These are phyloP conservation scores for Bruguiera sexangula DNA, from an alignment of 345 rosid genomes.

Conservation along the genomic window DNA sequence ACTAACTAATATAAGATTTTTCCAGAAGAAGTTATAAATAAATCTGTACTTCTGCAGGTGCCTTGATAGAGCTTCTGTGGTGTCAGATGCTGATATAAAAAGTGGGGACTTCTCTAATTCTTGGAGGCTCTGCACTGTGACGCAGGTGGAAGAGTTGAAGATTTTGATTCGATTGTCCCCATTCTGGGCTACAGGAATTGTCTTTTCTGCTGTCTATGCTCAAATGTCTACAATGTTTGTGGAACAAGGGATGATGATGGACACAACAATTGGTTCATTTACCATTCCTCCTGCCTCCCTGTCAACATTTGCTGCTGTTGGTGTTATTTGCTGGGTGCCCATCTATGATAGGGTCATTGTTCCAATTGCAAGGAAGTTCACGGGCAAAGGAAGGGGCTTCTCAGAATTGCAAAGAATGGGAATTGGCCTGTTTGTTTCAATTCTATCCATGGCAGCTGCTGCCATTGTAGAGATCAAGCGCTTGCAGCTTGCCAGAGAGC, in stretches of 20 bases:
- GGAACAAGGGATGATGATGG: slow-evolving; percentile 90
- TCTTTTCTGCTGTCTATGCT: slow-evolving; percentile 76
- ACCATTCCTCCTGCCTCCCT: slow-evolving; percentile 87
- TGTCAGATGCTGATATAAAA: slow-evolving; percentile 60
- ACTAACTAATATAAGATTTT: not conserved
- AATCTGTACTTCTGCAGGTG: slow-evolving; percentile 44
- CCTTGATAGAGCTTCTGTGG: slow-evolving; percentile 90
- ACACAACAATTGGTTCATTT: slow-evolving; percentile 77
- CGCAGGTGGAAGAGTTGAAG: slow-evolving; percentile 94
- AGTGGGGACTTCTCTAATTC: slow-evolving; percentile 53
- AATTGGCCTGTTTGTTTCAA: slow-evolving; percentile 72
- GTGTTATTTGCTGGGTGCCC: slow-evolving; percentile 88
- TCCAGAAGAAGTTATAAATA: not conserved
- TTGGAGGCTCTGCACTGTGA: slow-evolving; percentile 85
- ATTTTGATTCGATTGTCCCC: slow-evolving; percentile 90
- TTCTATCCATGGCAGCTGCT: slow-evolving; percentile 73
- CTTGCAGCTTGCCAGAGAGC: slow-evolving; percentile 65
- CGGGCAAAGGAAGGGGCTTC: slow-evolving; percentile 84
- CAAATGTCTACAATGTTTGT: slow-evolving; percentile 93
- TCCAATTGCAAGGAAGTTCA: slow-evolving; percentile 73
- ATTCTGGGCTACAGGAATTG: slow-evolving; percentile 87
- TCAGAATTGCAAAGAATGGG: slow-evolving; percentile 92
- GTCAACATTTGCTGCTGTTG: slow-evolving; percentile 64
- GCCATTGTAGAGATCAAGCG: slow-evolving; percentile 76
- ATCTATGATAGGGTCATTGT: slow-evolving; percentile 71